Evolutionary conservation across 2,329 filamentous ascomycete species (phyloP).

Genomic region (Chaetomiaceae sp.): DNA sequence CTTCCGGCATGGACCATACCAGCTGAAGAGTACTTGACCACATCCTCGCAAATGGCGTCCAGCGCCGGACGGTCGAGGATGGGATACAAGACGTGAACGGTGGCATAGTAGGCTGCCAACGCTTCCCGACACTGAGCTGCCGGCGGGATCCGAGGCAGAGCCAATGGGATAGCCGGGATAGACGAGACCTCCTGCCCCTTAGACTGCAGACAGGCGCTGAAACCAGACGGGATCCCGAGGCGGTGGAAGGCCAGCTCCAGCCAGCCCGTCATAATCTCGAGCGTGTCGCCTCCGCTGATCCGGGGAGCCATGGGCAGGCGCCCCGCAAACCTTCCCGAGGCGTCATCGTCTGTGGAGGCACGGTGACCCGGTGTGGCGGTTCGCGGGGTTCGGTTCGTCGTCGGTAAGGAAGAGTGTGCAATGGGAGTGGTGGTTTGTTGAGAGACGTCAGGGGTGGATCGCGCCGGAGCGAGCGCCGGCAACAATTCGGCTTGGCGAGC

Average conservation of each 20-base stretch:
- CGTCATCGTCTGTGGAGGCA: background rate
- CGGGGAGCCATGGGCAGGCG: background rate
- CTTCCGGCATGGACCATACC: background rate
- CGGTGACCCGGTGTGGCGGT: background rate
- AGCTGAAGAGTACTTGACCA: background rate
- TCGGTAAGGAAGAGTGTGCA: background rate
- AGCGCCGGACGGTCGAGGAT: background rate
- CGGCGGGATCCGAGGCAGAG: background rate
- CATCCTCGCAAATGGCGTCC: background rate
- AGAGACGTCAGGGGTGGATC: background rate
- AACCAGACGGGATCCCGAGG: background rate
- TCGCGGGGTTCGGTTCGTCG: background rate
- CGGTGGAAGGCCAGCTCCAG: slow-evolving; percentile 1
- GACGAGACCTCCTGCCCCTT: background rate
- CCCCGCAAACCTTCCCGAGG: background rate
- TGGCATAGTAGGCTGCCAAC: background rate
- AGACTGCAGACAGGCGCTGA: background rate
- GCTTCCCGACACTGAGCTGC: background rate
- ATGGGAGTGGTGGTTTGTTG: background rate
- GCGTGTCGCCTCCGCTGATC: background rate
- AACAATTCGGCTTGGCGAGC: background rate
- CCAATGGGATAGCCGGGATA: background rate
- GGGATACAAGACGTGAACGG: background rate
- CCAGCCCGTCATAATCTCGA: slow-evolving; percentile 3
- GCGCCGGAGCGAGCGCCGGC: background rate